Base-by-base conservation (phyloP, 495 filamentous ascomycete genomes). In the Penicillium longicatenatum region DNA sequence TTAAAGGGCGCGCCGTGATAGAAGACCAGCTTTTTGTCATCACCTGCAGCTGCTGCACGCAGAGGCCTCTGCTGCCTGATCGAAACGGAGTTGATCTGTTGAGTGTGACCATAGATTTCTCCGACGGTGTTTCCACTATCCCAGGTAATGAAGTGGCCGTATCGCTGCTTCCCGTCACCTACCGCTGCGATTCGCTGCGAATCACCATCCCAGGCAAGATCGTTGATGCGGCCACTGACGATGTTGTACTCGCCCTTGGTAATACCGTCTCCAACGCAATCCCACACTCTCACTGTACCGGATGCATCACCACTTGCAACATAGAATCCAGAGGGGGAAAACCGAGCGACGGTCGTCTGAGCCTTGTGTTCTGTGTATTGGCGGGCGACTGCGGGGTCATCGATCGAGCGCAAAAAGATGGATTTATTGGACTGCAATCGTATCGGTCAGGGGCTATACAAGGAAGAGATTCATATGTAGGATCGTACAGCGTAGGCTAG, bases 191-290 rank as follows among this genome's bases (percentile, higher is more conserved):
- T 89, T 22, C 94, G 88, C 76, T 97, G 92, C 49, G 89, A 93
- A 71, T 98, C 94, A 46, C 93, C 95, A 70, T 98, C 94, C 93
- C 94, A 98, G 11, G 93, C 92, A 48, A 98, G 79, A 68, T 98
- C 94, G 69, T 94, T 94, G 71, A 98, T 96, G 46, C 90, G 87
- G 31, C 94, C 95, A 50, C 91, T 93, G 61, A 98, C 91, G 70
- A 97, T 97, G 59, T 85, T 84, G 72, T 96, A 98, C 71, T 98
- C 94, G 52, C 93, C 88, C 64, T 85, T 86, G 52, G 81, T 84
- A 46, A 77, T 70, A 19, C 82, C 81, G 24, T 83, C 79, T 16
- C 83, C 81, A 45, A 77, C 70, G 52, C 77, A 83, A 68, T 97
- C 92, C 94, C 94, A 98, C 11, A 98, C 90, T 52, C 89, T 81